Evolutionary conservation across 495 filamentous ascomycete species (phyloP).

Genomic region (Trichocladium antarcticum): DNA sequence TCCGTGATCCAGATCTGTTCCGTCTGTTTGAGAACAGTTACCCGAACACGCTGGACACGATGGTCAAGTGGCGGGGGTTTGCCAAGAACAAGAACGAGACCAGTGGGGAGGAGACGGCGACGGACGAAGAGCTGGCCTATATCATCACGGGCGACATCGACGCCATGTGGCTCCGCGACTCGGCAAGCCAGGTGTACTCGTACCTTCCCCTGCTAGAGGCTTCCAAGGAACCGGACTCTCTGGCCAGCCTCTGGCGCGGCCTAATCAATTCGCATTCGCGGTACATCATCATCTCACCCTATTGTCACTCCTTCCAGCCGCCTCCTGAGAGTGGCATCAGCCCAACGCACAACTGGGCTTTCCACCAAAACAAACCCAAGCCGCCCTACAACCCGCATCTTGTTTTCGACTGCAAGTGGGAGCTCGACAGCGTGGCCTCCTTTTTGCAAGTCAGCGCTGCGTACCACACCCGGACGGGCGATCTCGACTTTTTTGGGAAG

Average conservation of each 20-base stretch:
- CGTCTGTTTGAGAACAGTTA: constrained; percentile 52
- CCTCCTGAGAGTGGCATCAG: constrained; percentile 43
- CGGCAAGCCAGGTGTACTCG: constrained; percentile 50
- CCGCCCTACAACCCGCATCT: constrained; percentile 40
- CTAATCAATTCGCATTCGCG: constrained; percentile 49
- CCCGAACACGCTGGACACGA: constrained; percentile 52
- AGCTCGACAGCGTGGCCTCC: constrained; percentile 51
- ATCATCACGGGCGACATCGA: constrained; percentile 56
- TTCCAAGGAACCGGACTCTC: constrained; percentile 37
- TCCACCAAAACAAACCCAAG: constrained; percentile 34
- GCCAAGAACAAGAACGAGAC: constrained; percentile 28
- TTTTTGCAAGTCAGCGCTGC: constrained; percentile 50
- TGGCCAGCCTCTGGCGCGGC: constrained; percentile 50
- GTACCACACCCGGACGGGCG: constrained; percentile 46
- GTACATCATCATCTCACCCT: constrained; percentile 47
- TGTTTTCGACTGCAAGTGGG: constrained; percentile 56
- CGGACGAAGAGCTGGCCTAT: constrained; percentile 53
- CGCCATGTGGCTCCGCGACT: constrained; percentile 57
- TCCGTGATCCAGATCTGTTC: constrained; percentile 48
- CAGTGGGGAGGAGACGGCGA: constrained; percentile 23
- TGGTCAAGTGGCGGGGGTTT: constrained; percentile 49
- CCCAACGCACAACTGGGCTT: constrained; percentile 40
- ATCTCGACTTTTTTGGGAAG: constrained; percentile 47
- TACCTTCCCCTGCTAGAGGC: constrained; percentile 47
- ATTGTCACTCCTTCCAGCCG: constrained; percentile 53